Evolutionary conservation across 768 basidiomycete genomes (phyloP).

Genomic region (Gymnopilus dilepis): DNA sequence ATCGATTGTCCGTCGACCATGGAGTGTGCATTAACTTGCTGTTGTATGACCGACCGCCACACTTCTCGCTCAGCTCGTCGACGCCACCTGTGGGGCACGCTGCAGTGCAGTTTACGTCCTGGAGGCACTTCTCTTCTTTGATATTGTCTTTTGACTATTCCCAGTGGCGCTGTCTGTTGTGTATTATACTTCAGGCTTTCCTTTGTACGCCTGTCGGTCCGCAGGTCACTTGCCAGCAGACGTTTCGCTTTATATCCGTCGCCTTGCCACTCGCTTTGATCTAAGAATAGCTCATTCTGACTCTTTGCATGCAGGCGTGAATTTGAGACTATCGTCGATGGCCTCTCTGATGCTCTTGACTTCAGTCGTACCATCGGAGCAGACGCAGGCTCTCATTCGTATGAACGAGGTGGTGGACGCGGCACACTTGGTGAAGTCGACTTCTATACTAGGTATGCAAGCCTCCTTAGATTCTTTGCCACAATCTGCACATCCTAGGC

Average conservation of each 20-base stretch:
- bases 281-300: conserved; percentile 9
- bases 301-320: conserved; percentile 54
- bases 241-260: background rate
- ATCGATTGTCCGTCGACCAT: background rate
- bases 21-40: background rate
- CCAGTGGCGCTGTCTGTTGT: background rate
- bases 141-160: background rate
- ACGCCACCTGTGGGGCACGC: background rate
- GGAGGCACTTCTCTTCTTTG: background rate
- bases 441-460: conserved; percentile 82
- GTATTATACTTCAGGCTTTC: background rate
- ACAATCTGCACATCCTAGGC: background rate
- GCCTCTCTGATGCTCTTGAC: conserved; percentile 89
- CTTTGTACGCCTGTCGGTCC: background rate
- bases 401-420: conserved; percentile 74
- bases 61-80: background rate
- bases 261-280: background rate
- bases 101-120: background rate
- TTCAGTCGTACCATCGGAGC: conserved; percentile 91
- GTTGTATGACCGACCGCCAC: background rate
- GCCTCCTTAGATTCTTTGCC: background rate
- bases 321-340: conserved; percentile 85
- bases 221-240: background rate
- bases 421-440: conserved; percentile 87
- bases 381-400: conserved; percentile 51